phyloP scores from a whole-genome alignment of 805 yeast genomes.

The Wickerhamiella sergipiensis region DNA sequence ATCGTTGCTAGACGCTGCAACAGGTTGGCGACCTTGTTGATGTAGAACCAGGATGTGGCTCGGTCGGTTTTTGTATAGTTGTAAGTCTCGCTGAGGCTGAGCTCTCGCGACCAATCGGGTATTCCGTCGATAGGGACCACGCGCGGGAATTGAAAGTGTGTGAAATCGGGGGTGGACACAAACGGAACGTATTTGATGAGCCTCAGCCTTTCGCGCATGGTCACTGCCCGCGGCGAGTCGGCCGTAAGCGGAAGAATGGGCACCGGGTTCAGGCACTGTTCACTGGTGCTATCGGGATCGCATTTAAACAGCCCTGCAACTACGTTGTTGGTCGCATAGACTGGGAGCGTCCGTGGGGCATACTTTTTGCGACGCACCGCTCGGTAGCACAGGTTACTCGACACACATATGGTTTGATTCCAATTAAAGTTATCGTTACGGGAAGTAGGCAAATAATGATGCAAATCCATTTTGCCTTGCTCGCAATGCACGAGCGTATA shows the following conservation, averaged over 20 bases:
- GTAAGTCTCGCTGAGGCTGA: constrained; percentile 41
- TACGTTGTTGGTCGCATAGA: constrained; percentile 43
- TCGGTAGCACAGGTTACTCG: constrained; percentile 34
- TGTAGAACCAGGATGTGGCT: constrained; percentile 22
- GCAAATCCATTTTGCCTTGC: constrained; percentile 27
- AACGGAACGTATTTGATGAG: constrained; percentile 42
- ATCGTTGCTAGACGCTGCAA: constrained; percentile 13
- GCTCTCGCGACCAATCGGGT: constrained; percentile 32
- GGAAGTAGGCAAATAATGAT: constrained; percentile 8
- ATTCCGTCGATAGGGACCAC: constrained; percentile 1
- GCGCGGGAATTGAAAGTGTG: constrained; percentile 24
- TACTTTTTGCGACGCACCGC: constrained; percentile 45
- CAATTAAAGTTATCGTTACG: constrained; percentile 13
- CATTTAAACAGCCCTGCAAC: constrained; percentile 55
- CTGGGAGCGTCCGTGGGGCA: constrained; percentile 30
- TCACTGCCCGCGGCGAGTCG: constrained; percentile 38
- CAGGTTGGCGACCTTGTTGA: constrained; percentile 18
- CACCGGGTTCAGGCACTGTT: constrained; percentile 12
- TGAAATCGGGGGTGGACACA: constrained; percentile 35
- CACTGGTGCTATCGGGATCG: constrained; percentile 5
- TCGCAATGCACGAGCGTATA: constrained; percentile 39
- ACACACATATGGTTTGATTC: constrained; percentile 8
- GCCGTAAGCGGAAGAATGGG: constrained; percentile 50
- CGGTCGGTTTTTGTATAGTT: constrained; percentile 29
- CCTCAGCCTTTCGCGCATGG: constrained; percentile 10